phyloP scores from a whole-genome alignment of 257 asterid genomes.

The Nemophila menziesii region DNA sequence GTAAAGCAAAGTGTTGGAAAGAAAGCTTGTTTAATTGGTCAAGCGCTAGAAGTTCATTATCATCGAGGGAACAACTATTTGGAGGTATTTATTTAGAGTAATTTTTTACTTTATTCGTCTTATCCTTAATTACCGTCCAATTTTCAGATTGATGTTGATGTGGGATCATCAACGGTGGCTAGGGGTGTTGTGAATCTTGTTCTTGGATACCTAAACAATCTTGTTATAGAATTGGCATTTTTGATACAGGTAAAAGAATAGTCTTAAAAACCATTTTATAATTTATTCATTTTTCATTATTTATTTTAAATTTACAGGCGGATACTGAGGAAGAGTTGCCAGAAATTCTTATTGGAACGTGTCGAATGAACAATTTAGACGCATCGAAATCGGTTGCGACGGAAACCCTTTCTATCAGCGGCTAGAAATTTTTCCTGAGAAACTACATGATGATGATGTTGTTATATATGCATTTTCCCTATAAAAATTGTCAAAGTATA shows the following conservation, averaged over 20 bases:
- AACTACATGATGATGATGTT: background rate
- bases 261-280: background rate
- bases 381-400: conserved; percentile 43
- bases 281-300: too few relatives aligned
- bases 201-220: conserved; percentile 70
- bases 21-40: conserved; percentile 85
- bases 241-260: conserved; percentile 49
- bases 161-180: conserved; percentile 86
- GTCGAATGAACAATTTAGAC: conserved; percentile 77
- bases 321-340: conserved; percentile 80
- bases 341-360: conserved; percentile 70
- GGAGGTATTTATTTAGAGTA: conserved; percentile 39
- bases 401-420: conserved; percentile 23
- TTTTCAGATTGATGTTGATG: conserved; percentile 60
- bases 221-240: conserved; percentile 83
- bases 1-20: conserved; percentile 95
- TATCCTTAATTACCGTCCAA: background rate
- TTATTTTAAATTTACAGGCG: conserved; percentile 32
- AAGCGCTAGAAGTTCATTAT: conserved; percentile 70
- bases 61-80: conserved; percentile 69
- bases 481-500: background rate
- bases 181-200: conserved; percentile 88
- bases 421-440: background rate
- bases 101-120: background rate
- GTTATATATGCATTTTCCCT: background rate